phyloP scores from a whole-genome alignment of 2,329 filamentous ascomycete genomes.

The Xylaria sp. region DNA sequence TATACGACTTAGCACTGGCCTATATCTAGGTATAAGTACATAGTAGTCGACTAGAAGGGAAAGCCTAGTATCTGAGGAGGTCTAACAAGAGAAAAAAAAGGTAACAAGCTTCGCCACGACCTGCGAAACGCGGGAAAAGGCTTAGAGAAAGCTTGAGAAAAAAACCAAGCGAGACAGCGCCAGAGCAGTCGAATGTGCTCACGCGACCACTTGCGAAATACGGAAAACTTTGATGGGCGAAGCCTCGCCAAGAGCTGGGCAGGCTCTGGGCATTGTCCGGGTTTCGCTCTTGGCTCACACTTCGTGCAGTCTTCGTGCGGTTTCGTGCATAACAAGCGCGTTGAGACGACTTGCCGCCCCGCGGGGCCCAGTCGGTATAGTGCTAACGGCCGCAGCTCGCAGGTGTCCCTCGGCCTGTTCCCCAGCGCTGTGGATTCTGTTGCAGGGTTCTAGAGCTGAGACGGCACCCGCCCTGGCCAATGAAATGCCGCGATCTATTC shows the following conservation, averaged over 20 bases:
- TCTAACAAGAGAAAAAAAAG: not conserved
- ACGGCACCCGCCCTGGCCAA: not conserved
- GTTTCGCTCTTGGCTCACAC: constrained; percentile 6
- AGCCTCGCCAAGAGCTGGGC: constrained; percentile 12
- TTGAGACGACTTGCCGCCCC: not conserved
- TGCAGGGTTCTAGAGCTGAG: constrained; percentile 3
- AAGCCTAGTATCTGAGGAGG: not conserved
- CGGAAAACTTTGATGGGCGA: constrained; percentile 10
- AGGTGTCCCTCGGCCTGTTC: not conserved
- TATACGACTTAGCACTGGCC: too few species aligned
- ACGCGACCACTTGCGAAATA: constrained; percentile 39
- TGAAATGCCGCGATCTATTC: not conserved
- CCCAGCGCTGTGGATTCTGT: not conserved
- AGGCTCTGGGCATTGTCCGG: not conserved
- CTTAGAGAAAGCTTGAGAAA: too few species aligned
- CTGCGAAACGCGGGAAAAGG: not conserved
- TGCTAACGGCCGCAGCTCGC: not conserved
- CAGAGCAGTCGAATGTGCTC: constrained; percentile 20
- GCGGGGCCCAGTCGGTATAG: constrained; percentile 4
- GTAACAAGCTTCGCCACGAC: not conserved
- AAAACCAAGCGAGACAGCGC: not conserved
- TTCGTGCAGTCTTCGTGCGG: not conserved
- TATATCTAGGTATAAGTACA: not conserved
- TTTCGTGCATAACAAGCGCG: not conserved
- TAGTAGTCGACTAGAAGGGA: not conserved